A percentile compares a stretch with the other conserved stretches of the same genome.
phyloP scores from a whole-genome alignment of 768 basidiomycete genomes.

The Boletellus emodensis region DNA sequence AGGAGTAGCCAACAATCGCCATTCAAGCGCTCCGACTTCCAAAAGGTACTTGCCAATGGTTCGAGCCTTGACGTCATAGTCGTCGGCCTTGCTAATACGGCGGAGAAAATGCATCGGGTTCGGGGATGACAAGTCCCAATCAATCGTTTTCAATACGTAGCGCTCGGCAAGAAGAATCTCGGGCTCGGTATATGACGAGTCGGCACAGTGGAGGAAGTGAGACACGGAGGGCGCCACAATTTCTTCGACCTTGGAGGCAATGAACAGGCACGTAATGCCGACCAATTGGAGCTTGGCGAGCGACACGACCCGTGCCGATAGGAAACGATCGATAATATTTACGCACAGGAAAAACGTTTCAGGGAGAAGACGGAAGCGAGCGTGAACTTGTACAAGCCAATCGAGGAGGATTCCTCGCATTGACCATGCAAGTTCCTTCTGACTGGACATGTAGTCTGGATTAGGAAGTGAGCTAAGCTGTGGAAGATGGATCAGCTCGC shows the following conservation, averaged over 20 bases:
- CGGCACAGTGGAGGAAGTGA: slow-evolving; percentile 77
- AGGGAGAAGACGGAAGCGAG: slow-evolving; percentile 77
- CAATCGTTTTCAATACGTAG: slow-evolving; percentile 80
- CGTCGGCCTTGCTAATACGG: slow-evolving; percentile 89
- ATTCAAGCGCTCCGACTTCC: slow-evolving; percentile 81
- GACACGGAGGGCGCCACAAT: slow-evolving; percentile 80
- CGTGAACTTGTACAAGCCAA: slow-evolving; percentile 92
- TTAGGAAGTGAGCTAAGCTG: slow-evolving; percentile 79
- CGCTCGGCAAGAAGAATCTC: slow-evolving; percentile 88
- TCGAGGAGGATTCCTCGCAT: slow-evolving; percentile 88
- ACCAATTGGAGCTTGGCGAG: slow-evolving; percentile 87
- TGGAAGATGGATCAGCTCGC: neutral
- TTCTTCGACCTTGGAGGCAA: slow-evolving; percentile 91
- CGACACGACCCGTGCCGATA: slow-evolving; percentile 67
- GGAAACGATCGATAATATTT: slow-evolving; percentile 81
- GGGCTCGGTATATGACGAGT: slow-evolving; percentile 67
- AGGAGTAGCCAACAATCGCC: slow-evolving; percentile 65
- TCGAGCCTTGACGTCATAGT: slow-evolving; percentile 79
- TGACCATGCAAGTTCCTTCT: slow-evolving; percentile 82
- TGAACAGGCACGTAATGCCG: slow-evolving; percentile 81
- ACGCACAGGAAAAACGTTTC: slow-evolving; percentile 89
- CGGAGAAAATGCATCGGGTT: slow-evolving; percentile 88
- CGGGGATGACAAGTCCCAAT: slow-evolving; percentile 83
- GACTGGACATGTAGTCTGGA: slow-evolving; percentile 78
- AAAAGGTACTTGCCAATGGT: slow-evolving; percentile 90